phyloP scores from a whole-genome alignment of 768 basidiomycete species.

The Podaxis sp. region DNA sequence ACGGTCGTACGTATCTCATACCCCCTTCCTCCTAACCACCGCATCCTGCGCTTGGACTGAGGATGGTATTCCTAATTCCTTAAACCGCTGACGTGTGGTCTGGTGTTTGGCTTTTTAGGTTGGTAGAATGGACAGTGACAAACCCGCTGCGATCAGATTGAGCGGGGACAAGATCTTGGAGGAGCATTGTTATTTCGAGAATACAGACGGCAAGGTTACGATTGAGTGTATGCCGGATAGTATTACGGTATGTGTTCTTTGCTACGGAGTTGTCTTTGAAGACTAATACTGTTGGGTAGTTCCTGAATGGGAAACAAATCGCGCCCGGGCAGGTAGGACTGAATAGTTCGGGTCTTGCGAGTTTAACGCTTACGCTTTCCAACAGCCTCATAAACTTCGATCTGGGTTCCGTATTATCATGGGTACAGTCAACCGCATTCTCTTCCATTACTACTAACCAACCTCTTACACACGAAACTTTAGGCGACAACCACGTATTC shows the following conservation, averaged over 20 bases:
- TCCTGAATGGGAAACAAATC: constrained; percentile 92
- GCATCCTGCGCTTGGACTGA: neutral
- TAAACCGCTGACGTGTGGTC: neutral
- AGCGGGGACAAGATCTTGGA: constrained; percentile 90
- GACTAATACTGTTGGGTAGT: constrained; percentile 39
- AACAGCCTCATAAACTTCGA: constrained; percentile 74
- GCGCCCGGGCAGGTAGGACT: constrained; percentile 62
- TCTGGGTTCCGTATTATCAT: constrained; percentile 97
- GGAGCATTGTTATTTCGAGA: constrained; percentile 92
- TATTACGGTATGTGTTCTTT: constrained; percentile 58
- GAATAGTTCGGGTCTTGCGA: neutral
- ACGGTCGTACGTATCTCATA: constrained; percentile 54
- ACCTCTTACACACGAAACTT: constrained; percentile 2
- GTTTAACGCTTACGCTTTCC: constrained; percentile 2
- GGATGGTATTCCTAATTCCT: neutral
- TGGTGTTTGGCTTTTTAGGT: constrained; percentile 41
- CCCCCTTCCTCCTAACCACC: neutral
- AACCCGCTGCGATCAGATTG: constrained; percentile 82
- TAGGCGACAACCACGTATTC: constrained; percentile 96
- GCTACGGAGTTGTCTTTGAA: neutral
- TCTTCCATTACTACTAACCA: constrained; percentile 10
- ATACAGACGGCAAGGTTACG: constrained; percentile 78
- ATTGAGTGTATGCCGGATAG: constrained; percentile 77
- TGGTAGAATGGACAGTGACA: constrained; percentile 81
- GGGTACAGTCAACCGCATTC: constrained; percentile 41